Evolutionary conservation across 2,329 filamentous ascomycete genomes (phyloP).

Genomic region (Colletotrichum sp.): DNA sequence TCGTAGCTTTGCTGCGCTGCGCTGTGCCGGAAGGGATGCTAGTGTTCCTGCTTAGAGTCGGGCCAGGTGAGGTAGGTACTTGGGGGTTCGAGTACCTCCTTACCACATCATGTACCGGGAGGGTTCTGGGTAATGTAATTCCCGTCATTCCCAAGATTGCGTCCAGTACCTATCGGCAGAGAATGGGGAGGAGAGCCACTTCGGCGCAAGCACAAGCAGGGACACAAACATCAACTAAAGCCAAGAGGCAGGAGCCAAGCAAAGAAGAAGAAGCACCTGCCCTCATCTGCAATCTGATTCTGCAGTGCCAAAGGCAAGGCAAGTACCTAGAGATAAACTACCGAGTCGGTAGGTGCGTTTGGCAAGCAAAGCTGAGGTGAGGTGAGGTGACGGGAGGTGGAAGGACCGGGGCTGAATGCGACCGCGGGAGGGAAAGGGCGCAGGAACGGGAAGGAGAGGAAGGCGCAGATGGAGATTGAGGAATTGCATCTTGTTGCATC

Average conservation of each 20-base stretch:
- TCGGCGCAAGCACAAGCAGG: not conserved
- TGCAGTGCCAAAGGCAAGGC: not conserved
- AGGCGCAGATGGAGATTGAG: not conserved
- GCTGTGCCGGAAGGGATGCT: not conserved
- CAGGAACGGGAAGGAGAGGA: slow-evolving; percentile 1
- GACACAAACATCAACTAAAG: not conserved
- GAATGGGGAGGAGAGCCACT: not conserved
- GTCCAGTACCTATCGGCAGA: not conserved
- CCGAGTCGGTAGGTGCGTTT: not conserved
- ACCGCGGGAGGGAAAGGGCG: not conserved
- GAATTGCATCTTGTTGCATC: not conserved
- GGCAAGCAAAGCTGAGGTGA: not conserved
- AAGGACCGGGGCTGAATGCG: not conserved
- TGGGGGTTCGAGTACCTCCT: not conserved
- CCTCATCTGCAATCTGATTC: not conserved
- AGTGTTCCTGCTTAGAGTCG: not conserved
- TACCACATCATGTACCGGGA: not conserved
- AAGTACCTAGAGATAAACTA: not conserved
- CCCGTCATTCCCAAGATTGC: not conserved
- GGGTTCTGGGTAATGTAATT: not conserved
- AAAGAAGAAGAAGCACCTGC: not conserved
- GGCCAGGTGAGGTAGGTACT: not conserved
- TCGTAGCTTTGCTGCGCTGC: not conserved
- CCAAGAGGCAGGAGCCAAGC: not conserved
- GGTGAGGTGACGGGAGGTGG: not conserved